Base-by-base conservation (phyloP, 2,329 filamentous ascomycete genomes). In the Venturia nashicola region DNA sequence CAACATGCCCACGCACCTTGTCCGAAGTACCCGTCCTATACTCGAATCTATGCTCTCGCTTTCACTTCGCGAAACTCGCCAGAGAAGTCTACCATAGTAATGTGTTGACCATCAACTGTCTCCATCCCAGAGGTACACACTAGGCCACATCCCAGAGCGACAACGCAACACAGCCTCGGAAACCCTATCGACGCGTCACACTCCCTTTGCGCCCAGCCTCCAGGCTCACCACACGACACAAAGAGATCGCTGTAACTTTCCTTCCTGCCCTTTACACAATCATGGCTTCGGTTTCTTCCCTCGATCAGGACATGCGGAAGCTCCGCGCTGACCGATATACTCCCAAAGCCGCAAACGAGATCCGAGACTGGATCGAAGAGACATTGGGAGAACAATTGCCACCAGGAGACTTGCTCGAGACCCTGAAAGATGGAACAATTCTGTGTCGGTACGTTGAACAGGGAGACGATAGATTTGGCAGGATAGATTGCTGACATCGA, bases 241-340 rank as follows among this genome's bases (percentile, higher is more conserved):
- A n/a, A 43, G 27, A 61, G 43, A 18, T 11, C 23, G 20, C 59
- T 39, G n/a, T 6, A 43, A 14, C 11, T 14, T 14, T 32, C 6
- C 6, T 42, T 12, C 9, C 14, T 36, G 7, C 51, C 14, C 14
- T 39, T 27, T 27, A 48, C 32, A 16, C 48, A 18, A 65, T 40
- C 68, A 97, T 97, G 93, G 92, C 93, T 70, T 96, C 93, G 46
- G 93, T 97, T 40, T 84, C 90, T 67, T 96, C 91, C 67, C 81
- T 99, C 66, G 94, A 97, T 77, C 93, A 93, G 76, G 94, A 99
- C 80, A 83, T 99, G 85, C 90, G 90, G 82, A 91, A 87, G 75
- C 77, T 97, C 82, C 92, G 94, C 76, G 82, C 96, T 71, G 90
- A 92, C 66, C 90, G 93, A 77, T 97, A 96, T 77, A 97, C 93